Evolutionary conservation across 805 yeast genomes (phyloP).

Genomic region (Wickerhamomyces silvicola): DNA sequence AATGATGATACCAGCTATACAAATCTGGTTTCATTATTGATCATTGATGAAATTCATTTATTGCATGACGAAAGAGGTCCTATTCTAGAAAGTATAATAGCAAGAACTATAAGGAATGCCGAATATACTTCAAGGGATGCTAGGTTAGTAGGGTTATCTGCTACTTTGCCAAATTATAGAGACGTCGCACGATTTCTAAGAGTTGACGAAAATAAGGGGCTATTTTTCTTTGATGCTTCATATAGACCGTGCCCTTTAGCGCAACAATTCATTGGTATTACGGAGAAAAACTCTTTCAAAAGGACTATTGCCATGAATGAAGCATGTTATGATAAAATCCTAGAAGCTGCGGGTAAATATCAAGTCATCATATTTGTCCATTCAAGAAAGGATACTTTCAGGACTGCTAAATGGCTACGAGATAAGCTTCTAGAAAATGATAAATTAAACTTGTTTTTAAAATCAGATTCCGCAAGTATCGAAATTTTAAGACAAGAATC

Average conservation of each 20-base stretch:
- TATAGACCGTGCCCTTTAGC: conserved; percentile 90
- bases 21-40: conserved; percentile 58
- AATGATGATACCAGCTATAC: conserved; percentile 59
- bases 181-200: conserved; percentile 82
- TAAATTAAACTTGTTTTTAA: conserved; percentile 37
- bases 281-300: conserved; percentile 75
- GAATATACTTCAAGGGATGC: conserved; percentile 42
- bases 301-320: conserved; percentile 80
- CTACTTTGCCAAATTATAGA: conserved; percentile 81
- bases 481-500: conserved; percentile 64
- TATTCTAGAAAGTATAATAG: conserved; percentile 80
- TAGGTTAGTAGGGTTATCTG: conserved; percentile 82
- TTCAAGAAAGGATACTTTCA: conserved; percentile 84
- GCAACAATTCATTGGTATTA: conserved; percentile 83
- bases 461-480: conserved; percentile 41
- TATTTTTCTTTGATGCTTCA: conserved; percentile 76
- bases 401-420: conserved; percentile 71
- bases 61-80: conserved; percentile 95
- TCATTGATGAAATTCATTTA: conserved; percentile 89
- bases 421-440: conserved; percentile 55
- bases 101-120: conserved; percentile 53
- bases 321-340: conserved; percentile 76
- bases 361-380: conserved; percentile 91
- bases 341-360: conserved; percentile 58
- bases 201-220: conserved; percentile 52